Base-by-base conservation (phyloP, 2,329 filamentous ascomycete species). In the Grosmannia penicillata region DNA sequence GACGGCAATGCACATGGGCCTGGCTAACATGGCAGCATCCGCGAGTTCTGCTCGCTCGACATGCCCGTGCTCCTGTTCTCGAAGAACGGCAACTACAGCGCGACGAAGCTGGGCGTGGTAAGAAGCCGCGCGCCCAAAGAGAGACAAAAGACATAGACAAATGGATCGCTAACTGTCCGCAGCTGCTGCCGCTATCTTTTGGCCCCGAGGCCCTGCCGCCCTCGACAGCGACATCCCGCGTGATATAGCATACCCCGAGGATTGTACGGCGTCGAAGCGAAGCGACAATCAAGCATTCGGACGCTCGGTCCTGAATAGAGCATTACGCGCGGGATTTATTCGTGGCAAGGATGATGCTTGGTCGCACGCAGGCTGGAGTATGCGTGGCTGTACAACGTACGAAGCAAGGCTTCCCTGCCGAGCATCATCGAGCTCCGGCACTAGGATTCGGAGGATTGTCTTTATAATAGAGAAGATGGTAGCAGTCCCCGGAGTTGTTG, bases 21-120 rank as follows among this genome's bases (percentile, higher is more conserved):
- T 24, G n/a, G 17, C 44, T 38, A 17, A 41, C 37, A 5, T 6
- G 15, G n/a, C 47, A 80, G 78, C 49, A 85, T 89, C 47, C 75
- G 81, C 34, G 82, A 89, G 59, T 87, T 87, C 51, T 81, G 75
- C 47, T 57, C 68, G 7, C 53, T 75, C n/a, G 61, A 67, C 6
- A 76, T 73, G 42, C 89, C 86, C 0, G 71, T 98, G 40, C 76
- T 94, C 55, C 93, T 96, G 89, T 93, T 93, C 58, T 86, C 93
- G 57, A 80, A 78, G 56, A 71, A 86, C 45, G 79, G 78, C 3
- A 72, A 78, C 43, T 86, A 70, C 49, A 64, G 75, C n/a, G 73
- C 83, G 19, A 65, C 75, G 60, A 80, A 67, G 19, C 62, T 93
- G 40, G 74, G 76, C 46, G 68, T 84, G 61, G 75, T 78, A 53